Evolutionary conservation across 805 yeast genomes (phyloP).

Genomic region (Ogataea sp.): DNA sequence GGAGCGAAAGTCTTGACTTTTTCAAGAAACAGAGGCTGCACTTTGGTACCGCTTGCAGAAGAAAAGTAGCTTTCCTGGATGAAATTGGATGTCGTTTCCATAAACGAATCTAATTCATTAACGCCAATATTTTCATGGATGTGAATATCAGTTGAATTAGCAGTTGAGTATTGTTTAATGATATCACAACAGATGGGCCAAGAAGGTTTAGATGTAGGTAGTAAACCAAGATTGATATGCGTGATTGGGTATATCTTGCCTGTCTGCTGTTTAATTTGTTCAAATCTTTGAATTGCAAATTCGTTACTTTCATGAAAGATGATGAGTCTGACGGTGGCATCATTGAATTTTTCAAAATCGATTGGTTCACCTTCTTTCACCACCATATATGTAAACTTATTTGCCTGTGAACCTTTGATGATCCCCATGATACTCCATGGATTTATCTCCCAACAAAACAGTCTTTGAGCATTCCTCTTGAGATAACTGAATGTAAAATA

Average conservation of each 20-base stretch:
- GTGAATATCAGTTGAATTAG: slow-evolving; percentile 31
- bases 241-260: slow-evolving; percentile 20
- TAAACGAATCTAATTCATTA: slow-evolving; percentile 29
- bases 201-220: slow-evolving; percentile 62
- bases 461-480: slow-evolving; percentile 37
- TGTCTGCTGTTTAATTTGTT: slow-evolving; percentile 6
- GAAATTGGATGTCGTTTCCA: slow-evolving; percentile 7
- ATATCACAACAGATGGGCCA: slow-evolving; percentile 43
- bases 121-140: slow-evolving; percentile 68
- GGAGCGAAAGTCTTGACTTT: slow-evolving; percentile 83
- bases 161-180: slow-evolving; percentile 4
- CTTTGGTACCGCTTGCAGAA: slow-evolving; percentile 29
- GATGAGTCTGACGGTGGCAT: slow-evolving; percentile 25
- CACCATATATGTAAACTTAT: slow-evolving; percentile 30
- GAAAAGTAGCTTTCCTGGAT: slow-evolving; percentile 36
- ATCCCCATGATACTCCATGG: slow-evolving; percentile 80
- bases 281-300: slow-evolving; percentile 34
- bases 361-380: slow-evolving; percentile 20
- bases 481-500: slow-evolving; percentile 71
- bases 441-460: slow-evolving; percentile 78
- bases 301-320: slow-evolving; percentile 63
- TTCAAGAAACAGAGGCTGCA: slow-evolving; percentile 37
- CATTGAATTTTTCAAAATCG: slow-evolving; percentile 14
- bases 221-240: slow-evolving; percentile 70
- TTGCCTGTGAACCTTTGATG: slow-evolving; percentile 41